Base-by-base conservation (phyloP, 495 filamentous ascomycete genomes). In the Daldinia loculata region DNA sequence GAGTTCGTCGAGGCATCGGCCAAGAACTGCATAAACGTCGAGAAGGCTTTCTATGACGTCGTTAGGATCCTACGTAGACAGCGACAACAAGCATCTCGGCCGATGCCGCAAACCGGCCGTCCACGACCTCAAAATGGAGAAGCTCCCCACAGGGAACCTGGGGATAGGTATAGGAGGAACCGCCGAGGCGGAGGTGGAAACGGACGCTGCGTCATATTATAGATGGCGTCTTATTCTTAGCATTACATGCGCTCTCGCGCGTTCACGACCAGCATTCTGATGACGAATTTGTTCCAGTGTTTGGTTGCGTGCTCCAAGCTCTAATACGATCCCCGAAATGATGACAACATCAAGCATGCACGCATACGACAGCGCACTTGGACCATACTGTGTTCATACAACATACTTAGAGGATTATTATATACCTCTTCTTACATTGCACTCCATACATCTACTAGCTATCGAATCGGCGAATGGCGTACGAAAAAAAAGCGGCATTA, bases 11-110 rank as follows among this genome's bases (percentile, higher is more conserved):
- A 98, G 79, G 95, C 95, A 5, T 98, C 95, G 14, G 95, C 95
- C n/a, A 98, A 98, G 84, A 97, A 97, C 76, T 98, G 95, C 84
- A 93, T 98, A 83, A 98, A 99, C 75, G 95, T 99, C 27, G 95
- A 99, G 77, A 97, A 95, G 84, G 96, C 95, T 2, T 99, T 99
- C 77, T 98, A 97, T 81, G 95, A 99, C 74, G 96, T 99, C 12
- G 95, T 99, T 24, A 86, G 96, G 63, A 91, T 94, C 75, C 82
- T 98, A 62, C 89, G 95, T 66, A 87, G 89, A 67, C 94, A 97
- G 79, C 88, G 92, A 70, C 89, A 93, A 79, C 76, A 81, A 53
- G 83, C 79, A 38, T 57, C 80, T 7, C 79, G 82, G 27, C 77
- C 81, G 26, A 61, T 78, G 56, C 76, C 79, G 22, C 80, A 70